Evolutionary conservation across 352 stramenopile genomes (phyloP).

Genomic region (Pythium dissimile): DNA sequence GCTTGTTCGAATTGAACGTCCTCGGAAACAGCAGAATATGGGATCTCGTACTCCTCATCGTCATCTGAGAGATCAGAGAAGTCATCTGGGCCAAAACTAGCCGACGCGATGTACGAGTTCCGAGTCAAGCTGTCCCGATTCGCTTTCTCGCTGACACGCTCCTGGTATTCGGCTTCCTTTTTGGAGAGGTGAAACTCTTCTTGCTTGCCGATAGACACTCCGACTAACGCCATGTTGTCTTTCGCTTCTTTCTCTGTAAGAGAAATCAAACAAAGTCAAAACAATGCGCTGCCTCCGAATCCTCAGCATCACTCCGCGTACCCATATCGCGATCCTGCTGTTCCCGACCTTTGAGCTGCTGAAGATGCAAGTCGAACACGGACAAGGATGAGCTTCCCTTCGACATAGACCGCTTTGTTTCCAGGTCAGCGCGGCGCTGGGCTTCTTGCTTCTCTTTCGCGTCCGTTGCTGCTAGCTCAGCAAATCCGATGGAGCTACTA

Average conservation of each 20-base stretch:
- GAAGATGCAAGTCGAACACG: constrained; percentile 15
- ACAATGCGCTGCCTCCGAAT: background rate
- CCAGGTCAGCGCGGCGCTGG: constrained; percentile 9
- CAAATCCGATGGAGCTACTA: constrained; percentile 1
- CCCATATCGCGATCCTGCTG: constrained; percentile 18
- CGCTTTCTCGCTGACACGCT: constrained; percentile 20
- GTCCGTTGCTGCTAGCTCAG: constrained; percentile 6
- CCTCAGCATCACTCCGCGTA: background rate
- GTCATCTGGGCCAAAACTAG: constrained; percentile 13
- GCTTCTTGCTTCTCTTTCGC: constrained; percentile 12
- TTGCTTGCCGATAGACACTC: constrained; percentile 15
- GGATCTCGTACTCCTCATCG: constrained; percentile 6
- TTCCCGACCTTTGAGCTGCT: constrained; percentile 14
- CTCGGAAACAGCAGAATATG: constrained; percentile 15
- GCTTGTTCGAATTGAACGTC: constrained; percentile 24
- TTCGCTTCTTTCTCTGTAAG: constrained; percentile 17
- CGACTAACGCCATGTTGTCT: constrained; percentile 21
- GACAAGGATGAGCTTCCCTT: constrained; percentile 18
- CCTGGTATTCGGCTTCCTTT: constrained; percentile 15
- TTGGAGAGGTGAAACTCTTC: constrained; percentile 17
- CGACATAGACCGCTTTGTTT: constrained; percentile 9
- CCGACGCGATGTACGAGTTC: constrained; percentile 16
- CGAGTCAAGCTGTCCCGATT: constrained; percentile 18
- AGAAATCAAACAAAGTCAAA: background rate
- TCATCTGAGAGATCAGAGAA: constrained; percentile 17